phyloP scores from a whole-genome alignment of 2,329 filamentous ascomycete species.

The Endothia cerciana region DNA sequence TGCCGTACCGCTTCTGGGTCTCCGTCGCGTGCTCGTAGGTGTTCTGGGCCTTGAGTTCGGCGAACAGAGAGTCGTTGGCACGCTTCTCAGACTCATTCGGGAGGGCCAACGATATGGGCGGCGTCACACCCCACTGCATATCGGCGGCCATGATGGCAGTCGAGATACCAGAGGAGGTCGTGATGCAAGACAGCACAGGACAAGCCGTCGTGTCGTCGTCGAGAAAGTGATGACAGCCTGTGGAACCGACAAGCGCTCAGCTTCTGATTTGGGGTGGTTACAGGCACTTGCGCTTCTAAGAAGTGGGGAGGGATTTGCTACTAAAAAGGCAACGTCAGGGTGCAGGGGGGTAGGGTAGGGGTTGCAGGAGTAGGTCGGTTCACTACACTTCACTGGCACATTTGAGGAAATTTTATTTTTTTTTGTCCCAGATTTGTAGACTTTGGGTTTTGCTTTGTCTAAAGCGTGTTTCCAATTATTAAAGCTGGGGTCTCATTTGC shows the following conservation, averaged over 20 bases:
- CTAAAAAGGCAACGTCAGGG: slow-evolving; percentile 8
- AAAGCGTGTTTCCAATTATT: slow-evolving; percentile 9
- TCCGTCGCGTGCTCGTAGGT: slow-evolving; percentile 87
- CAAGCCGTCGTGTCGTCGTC: slow-evolving; percentile 11
- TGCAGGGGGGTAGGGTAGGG: neutral
- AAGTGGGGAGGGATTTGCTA: neutral
- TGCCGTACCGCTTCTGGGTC: slow-evolving; percentile 74
- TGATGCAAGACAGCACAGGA: slow-evolving; percentile 4
- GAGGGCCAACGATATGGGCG: slow-evolving; percentile 76
- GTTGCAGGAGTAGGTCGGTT: neutral
- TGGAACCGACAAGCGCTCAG: slow-evolving; percentile 11
- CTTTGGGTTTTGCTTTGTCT: neutral
- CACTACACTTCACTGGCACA: neutral
- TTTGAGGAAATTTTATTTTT: neutral
- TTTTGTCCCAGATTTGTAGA: neutral
- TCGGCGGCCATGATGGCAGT: slow-evolving; percentile 35
- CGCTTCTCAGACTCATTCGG: slow-evolving; percentile 79
- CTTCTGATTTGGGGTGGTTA: slow-evolving; percentile 15
- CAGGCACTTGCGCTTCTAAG: neutral
- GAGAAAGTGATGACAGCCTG: neutral
- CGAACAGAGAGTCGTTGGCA: slow-evolving; percentile 77
- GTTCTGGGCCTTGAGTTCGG: slow-evolving; percentile 85
- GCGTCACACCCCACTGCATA: slow-evolving; percentile 68
- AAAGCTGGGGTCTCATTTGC: slow-evolving; percentile 12
- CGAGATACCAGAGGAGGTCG: slow-evolving; percentile 13